phyloP scores from a whole-genome alignment of 139 green algal genomes.

The Chlorella sp. region DNA sequence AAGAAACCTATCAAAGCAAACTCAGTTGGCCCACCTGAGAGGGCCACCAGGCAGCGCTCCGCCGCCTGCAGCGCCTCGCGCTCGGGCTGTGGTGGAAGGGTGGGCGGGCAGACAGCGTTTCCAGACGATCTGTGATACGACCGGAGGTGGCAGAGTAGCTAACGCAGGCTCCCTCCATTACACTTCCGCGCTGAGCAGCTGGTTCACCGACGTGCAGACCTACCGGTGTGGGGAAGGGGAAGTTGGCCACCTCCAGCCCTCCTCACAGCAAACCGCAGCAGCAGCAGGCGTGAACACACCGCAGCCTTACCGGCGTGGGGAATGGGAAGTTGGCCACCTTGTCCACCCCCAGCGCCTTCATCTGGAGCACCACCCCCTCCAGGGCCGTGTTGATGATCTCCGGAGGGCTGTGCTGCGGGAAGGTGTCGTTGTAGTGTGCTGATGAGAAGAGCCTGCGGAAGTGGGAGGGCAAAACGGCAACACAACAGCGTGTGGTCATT shows the following conservation, averaged over 20 bases:
- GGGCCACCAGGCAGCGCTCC: conserved; percentile 66
- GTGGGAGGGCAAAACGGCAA: too few species aligned
- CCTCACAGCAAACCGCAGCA: neutral
- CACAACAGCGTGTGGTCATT: too few species aligned
- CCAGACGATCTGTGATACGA: too few species aligned
- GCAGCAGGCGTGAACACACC: neutral
- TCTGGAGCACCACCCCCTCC: conserved; percentile 90
- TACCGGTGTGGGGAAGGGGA: too few species aligned
- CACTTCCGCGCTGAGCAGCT: too few species aligned
- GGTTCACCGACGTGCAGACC: too few species aligned
- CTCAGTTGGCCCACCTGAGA: conserved; percentile 57
- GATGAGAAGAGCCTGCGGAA: conserved; percentile 48
- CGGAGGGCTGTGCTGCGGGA: conserved; percentile 78
- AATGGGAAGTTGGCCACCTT: conserved; percentile 95
- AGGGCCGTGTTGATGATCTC: conserved; percentile 89
- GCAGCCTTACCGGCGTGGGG: conserved; percentile 63
- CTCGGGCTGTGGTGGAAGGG: conserved; percentile 51
- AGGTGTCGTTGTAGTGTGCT: conserved; percentile 90
- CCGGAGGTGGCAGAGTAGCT: too few species aligned
- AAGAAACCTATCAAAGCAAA: neutral
- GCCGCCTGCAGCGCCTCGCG: conserved; percentile 59
- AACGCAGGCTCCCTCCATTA: too few species aligned
- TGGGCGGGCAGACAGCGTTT: too few species aligned
- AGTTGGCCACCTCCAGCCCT: neutral
- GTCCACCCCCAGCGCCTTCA: conserved; percentile 95